Percentiles rank a stretch among this genome's conserved stretches.
Evolutionary conservation across 2,329 filamentous ascomycete genomes (phyloP).

Genomic region (Penicillium corylophilum): DNA sequence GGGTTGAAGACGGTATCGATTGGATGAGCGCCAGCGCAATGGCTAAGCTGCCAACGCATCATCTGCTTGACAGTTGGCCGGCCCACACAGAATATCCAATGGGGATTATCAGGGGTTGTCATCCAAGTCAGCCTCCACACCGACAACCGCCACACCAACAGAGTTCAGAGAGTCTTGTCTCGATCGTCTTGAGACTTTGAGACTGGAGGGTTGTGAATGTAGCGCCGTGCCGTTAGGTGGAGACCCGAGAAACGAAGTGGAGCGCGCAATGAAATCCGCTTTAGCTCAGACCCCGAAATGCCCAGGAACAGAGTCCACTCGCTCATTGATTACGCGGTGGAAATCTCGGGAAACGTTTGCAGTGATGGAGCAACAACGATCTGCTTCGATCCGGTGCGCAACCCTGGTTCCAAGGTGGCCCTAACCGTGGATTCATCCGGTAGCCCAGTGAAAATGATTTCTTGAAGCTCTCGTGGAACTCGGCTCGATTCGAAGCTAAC

Average conservation of each 20-base stretch:
- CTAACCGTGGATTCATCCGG: constrained; percentile 9
- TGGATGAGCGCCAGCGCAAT: constrained; percentile 6
- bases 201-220: constrained; percentile 1
- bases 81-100: constrained; percentile 9
- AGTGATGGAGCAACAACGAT: constrained; percentile 7
- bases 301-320: not conserved
- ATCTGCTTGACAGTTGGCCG: constrained; percentile 19
- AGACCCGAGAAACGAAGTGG: not conserved
- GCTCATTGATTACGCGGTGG: not conserved
- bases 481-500: not conserved
- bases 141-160: constrained; percentile 1
- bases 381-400: constrained; percentile 8
- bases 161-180: not conserved
- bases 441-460: not conserved
- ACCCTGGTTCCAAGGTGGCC: constrained; percentile 2
- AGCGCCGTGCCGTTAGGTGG: constrained; percentile 8
- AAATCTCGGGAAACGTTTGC: constrained; percentile 1
- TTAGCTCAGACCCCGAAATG: not conserved
- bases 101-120: not conserved
- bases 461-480: not conserved
- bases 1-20: constrained; percentile 4
- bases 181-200: not conserved
- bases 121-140: constrained; percentile 6
- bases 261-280: not conserved
- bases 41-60: constrained; percentile 17